A percentile compares a stretch with the other conserved stretches of the same genome.
phyloP scores from a whole-genome alignment of 1,284 basidiomycete genomes.

The Meripilus lineatus region DNA sequence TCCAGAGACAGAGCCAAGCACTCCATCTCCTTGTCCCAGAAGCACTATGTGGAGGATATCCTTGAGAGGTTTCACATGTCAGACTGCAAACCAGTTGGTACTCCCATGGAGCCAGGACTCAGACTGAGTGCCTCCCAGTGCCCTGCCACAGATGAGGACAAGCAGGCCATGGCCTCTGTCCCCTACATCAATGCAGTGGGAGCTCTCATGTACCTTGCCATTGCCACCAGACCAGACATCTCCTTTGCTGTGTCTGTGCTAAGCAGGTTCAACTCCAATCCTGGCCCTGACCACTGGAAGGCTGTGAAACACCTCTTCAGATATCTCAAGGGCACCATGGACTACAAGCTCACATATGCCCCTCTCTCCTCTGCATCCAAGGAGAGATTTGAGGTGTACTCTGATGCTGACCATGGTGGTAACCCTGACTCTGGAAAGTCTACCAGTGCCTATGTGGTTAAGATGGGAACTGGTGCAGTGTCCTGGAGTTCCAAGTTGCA shows the following conservation, averaged over 20 bases:
- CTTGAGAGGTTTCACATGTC: conserved; percentile 16
- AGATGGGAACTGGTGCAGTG: conserved; percentile 30
- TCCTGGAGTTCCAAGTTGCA: conserved; percentile 34
- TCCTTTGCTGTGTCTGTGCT: conserved; percentile 30
- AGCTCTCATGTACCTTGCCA: too few species aligned
- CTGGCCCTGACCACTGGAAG: background rate
- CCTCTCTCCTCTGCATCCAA: background rate
- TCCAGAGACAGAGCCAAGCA: conserved; percentile 13
- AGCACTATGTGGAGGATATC: conserved; percentile 18
- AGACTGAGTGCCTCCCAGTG: conserved; percentile 10
- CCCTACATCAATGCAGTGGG: too few species aligned
- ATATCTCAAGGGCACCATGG: conserved; percentile 35
- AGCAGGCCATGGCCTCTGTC: conserved; percentile 22
- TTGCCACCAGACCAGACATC: conserved; percentile 29
- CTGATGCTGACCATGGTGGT: background rate
- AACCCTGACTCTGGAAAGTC: conserved; percentile 16
- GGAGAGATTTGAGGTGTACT: conserved; percentile 8
- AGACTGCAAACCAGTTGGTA: conserved; percentile 13
- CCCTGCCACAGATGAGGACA: conserved; percentile 1
- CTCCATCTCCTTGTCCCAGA: conserved; percentile 22
- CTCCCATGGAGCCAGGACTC: conserved; percentile 16
- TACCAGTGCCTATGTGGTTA: conserved; percentile 29
- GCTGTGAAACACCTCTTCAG: conserved; percentile 26
- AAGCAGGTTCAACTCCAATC: conserved; percentile 13
- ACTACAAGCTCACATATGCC: conserved; percentile 12